Evolutionary conservation across 768 basidiomycete genomes (phyloP).

Genomic region (Lactifluus volemus): DNA sequence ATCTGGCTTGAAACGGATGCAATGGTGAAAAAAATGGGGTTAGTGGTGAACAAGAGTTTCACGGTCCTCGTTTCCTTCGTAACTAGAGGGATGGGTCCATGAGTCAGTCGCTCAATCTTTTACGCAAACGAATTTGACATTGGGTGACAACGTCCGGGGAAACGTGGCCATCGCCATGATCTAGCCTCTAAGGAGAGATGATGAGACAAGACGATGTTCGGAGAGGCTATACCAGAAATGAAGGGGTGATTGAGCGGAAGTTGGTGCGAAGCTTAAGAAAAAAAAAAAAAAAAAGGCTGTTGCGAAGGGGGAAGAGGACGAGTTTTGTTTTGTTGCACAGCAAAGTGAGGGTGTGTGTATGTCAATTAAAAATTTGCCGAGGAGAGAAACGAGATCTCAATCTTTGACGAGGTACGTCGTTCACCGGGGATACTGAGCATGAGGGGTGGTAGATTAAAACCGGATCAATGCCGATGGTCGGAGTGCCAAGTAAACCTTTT

Average conservation of each 20-base stretch:
- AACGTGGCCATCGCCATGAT: constrained; percentile 8
- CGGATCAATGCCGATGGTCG: constrained; percentile 1
- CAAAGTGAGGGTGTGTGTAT: not conserved
- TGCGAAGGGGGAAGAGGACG: constrained; percentile 6
- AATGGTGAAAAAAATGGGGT: constrained; percentile 2
- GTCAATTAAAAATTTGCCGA: too few relatives aligned
- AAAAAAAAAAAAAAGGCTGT: not conserved
- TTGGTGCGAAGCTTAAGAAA: not conserved
- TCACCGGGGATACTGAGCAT: not conserved
- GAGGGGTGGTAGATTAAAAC: not conserved
- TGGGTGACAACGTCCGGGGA: constrained; percentile 9
- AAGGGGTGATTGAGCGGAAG: constrained; percentile 7
- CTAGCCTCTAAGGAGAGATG: not conserved
- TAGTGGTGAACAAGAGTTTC: not conserved
- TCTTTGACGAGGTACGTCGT: not conserved
- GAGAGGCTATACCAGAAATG: not conserved
- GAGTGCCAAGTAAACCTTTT: not conserved
- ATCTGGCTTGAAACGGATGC: constrained; percentile 8
- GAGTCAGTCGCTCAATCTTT: constrained; percentile 11
- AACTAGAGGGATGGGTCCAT: constrained; percentile 10
- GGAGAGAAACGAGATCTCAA: not conserved
- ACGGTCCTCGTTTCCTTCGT: constrained; percentile 9
- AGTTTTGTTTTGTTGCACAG: too few relatives aligned
- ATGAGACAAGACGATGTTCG: constrained; percentile 14
- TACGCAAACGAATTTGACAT: constrained; percentile 16